These are phyloP conservation scores for Schizopora paradoxa DNA, from an alignment of 1,284 basidiomycete species.

Conservation along the genomic window DNA sequence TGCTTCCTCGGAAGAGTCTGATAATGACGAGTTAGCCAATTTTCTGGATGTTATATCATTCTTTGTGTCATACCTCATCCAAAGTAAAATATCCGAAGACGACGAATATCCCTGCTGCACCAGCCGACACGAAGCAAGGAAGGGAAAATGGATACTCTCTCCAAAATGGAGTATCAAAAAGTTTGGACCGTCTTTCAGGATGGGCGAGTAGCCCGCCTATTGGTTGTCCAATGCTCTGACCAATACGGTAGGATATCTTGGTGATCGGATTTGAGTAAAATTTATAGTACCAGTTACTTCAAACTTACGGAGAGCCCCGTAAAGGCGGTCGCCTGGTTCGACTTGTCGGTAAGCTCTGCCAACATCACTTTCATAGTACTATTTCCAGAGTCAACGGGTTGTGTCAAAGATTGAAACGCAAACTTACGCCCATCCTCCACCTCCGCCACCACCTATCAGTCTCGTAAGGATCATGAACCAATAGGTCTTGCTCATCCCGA, in stretches of 20 bases:
- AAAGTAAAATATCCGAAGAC: conserved; percentile 18
- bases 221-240: conserved; percentile 10
- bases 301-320: neutral
- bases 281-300: neutral
- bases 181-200: conserved; percentile 17
- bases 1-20: no score
- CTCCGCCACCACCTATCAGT: conserved; percentile 7
- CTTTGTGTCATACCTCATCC: no score
- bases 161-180: conserved; percentile 19
- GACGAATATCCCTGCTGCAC: conserved; percentile 18
- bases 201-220: conserved; percentile 20
- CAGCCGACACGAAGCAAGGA: conserved; percentile 21
- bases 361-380: conserved; percentile 13
- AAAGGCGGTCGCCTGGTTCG: neutral
- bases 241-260: conserved; percentile 7
- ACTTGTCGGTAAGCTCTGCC: conserved; percentile 3
- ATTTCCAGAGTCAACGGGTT: neutral
- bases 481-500: conserved; percentile 12
- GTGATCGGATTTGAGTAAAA: neutral
- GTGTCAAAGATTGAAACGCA: neutral
- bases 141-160: conserved; percentile 18
- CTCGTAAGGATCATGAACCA: conserved; percentile 12
- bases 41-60: no score
- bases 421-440: neutral
- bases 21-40: no score